phyloP scores from a whole-genome alignment of 345 rosid species.

The Lepidium sativum region DNA sequence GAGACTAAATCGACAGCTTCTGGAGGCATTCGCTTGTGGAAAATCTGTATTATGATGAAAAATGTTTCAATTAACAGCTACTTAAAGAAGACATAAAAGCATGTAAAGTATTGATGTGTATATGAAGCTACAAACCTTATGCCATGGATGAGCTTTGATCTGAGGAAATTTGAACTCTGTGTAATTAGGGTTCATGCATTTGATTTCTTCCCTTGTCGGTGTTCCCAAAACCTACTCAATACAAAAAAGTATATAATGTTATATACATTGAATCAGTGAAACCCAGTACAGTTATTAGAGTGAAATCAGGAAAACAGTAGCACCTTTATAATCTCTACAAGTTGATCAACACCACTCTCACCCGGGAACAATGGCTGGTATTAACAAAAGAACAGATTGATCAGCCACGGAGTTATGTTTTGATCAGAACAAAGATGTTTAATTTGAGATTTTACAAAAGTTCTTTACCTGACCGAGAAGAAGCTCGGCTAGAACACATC shows the following conservation, averaged over 20 bases:
- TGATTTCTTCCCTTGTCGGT: constrained; percentile 96
- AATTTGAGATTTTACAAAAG: background rate
- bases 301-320: background rate
- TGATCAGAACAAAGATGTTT: background rate
- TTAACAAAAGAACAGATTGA: constrained; percentile 6
- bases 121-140: constrained; percentile 50
- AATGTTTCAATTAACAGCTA: background rate
- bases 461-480: constrained; percentile 78
- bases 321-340: constrained; percentile 96
- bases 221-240: constrained; percentile 80
- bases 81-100: background rate
- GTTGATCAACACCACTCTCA: constrained; percentile 98
- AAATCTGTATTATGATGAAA: constrained; percentile 43
- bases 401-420: background rate
- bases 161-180: constrained; percentile 96
- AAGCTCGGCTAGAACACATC: constrained; percentile 92
- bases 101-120: background rate
- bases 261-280: background rate
- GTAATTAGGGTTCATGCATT: constrained; percentile 98
- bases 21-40: constrained; percentile 92
- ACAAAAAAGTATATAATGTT: background rate
- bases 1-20: constrained; percentile 98
- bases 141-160: constrained; percentile 99
- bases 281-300: background rate
- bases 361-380: constrained; percentile 92